phyloP scores from a whole-genome alignment of 2,329 filamentous ascomycete genomes.

The Sporothrix sp. region DNA sequence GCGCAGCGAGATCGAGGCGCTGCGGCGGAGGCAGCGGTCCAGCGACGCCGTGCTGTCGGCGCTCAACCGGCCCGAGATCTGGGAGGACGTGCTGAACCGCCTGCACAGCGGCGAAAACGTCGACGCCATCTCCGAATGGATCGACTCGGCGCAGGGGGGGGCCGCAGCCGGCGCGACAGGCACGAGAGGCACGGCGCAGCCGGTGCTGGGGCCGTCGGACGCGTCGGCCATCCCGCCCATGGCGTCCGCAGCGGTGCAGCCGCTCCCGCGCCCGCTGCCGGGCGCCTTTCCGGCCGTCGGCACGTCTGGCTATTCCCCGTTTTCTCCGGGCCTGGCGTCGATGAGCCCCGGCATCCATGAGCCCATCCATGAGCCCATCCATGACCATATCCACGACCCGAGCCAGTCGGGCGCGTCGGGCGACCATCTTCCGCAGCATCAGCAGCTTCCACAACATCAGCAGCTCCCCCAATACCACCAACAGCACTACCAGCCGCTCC shows the following conservation, averaged over 20 bases:
- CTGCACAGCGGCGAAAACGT: conserved; percentile 45
- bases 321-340: conserved; percentile 24
- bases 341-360: conserved; percentile 26
- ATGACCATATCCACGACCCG: conserved; percentile 21
- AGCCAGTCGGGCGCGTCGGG: conserved; percentile 22
- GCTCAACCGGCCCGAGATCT: conserved; percentile 39
- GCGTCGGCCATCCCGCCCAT: no score
- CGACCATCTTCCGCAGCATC: not conserved
- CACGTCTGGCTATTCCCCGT: conserved; percentile 24
- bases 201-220: no score
- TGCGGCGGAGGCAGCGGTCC: conserved; percentile 44
- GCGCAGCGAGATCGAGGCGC: conserved; percentile 47
- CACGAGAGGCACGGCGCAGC: no score
- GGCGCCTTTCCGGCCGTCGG: conserved; percentile 23
- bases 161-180: conserved; percentile 23
- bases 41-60: conserved; percentile 48
- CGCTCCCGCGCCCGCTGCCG: conserved; percentile 23
- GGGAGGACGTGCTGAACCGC: conserved; percentile 45
- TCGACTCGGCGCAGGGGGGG: conserved; percentile 29
- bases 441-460: conserved; percentile 22
- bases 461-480: not conserved
- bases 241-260: no score
- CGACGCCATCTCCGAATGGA: conserved; percentile 47
- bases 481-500: not conserved
- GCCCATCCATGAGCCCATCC: no score